Evolutionary conservation across 257 asterid species (phyloP).

Genomic region (Nicotiana sylvestris): DNA sequence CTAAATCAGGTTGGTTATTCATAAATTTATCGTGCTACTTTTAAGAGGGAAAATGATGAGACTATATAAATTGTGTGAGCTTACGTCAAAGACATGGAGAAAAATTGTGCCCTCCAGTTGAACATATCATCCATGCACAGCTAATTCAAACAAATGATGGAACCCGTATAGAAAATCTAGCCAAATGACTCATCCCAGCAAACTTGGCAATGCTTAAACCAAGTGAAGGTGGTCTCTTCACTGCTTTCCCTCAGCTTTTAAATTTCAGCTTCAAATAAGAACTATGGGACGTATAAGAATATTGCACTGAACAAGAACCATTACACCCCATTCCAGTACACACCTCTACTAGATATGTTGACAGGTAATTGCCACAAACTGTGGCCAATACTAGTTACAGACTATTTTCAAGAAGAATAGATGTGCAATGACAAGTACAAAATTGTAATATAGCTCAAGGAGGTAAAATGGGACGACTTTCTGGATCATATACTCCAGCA

Average conservation of each 20-base stretch:
- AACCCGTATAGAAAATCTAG: background rate
- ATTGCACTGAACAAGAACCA: background rate
- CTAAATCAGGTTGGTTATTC: too few species aligned
- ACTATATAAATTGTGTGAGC: background rate
- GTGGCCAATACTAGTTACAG: background rate
- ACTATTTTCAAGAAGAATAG: background rate
- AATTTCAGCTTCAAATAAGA: background rate
- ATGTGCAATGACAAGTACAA: background rate
- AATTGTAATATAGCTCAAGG: slow-evolving; percentile 5
- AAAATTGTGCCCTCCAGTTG: background rate
- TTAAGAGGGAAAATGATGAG: background rate
- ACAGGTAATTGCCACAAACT: background rate
- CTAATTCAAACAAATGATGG: slow-evolving; percentile 5
- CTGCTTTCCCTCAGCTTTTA: background rate
- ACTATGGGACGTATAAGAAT: background rate
- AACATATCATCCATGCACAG: background rate
- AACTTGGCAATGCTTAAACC: background rate
- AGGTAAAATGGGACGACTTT: slow-evolving; percentile 39
- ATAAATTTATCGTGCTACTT: background rate
- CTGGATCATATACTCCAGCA: slow-evolving; percentile 56
- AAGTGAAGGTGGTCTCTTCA: background rate
- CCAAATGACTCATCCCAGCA: background rate
- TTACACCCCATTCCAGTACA: background rate
- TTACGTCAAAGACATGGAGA: background rate
- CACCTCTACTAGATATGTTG: background rate